These are phyloP conservation scores for Carnegiea gigantea DNA, from an alignment of 179 eudicot species.

Conservation along the genomic window DNA sequence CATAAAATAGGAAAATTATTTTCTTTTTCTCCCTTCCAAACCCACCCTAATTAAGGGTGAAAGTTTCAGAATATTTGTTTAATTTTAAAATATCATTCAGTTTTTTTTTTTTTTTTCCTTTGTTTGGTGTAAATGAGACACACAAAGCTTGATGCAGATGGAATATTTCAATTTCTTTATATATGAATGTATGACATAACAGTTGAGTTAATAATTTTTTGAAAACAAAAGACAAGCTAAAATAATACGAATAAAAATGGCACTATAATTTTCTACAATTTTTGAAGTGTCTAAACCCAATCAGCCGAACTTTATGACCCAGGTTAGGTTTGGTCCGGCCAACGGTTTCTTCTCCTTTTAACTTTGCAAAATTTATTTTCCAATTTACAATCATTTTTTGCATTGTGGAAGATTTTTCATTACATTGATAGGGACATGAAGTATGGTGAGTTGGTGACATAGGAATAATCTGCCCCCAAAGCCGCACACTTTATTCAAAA, in stretches of 20 bases:
- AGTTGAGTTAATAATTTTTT: no score
- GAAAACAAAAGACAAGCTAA: no score
- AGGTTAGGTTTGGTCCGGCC: slow-evolving; percentile 19
- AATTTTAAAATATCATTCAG: no score
- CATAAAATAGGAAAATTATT: no score
- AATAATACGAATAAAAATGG: not conserved
- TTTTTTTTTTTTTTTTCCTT: no score
- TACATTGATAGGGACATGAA: not conserved
- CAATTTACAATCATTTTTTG: not conserved
- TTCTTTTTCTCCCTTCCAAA: no score
- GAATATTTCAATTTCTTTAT: no score
- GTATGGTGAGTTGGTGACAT: not conserved
- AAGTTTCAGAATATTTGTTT: no score
- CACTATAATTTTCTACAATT: not conserved
- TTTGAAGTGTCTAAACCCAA: not conserved
- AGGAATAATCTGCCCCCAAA: not conserved
- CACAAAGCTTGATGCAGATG: no score
- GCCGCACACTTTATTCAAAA: not conserved
- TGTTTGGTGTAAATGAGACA: no score
- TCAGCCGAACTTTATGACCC: slow-evolving; percentile 18
- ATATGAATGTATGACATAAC: no score
- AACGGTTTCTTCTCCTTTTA: slow-evolving; percentile 6
- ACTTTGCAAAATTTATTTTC: not conserved
- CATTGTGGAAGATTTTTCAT: not conserved
- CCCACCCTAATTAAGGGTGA: no score